Base-by-base conservation (phyloP, 805 yeast genomes). In the Hyphopichia homilentoma region DNA sequence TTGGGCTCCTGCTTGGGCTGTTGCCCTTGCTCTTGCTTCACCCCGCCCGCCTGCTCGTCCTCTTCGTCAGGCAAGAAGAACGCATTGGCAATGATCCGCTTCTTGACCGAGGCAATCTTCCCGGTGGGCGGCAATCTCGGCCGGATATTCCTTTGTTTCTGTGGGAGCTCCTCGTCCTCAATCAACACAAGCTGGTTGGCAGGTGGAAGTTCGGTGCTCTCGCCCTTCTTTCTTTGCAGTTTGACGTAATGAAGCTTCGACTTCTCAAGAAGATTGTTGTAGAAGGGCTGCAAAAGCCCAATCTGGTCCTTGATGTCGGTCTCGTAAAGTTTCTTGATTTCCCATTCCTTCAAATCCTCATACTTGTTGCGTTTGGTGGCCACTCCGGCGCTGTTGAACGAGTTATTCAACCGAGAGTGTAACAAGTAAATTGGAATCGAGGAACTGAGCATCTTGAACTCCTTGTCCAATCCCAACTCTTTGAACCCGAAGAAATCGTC, bases 401-500 rank as follows among this genome's bases (percentile, higher is more conserved):
- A 72, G 37, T 72, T 81, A 28, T 79, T 79, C 29, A 84, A 68
- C 38, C 82, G 70, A 6, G 94, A 79, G 45, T 87, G 96, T 22
- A 93, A 65, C 36, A 93, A 65, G 57, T 90, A 95, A 27, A 94
- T 67, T 2, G 99, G 98, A 17, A 93, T 87, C 0, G 95, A 77
- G 3, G 89, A 74, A 18, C 89, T 82, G 30, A 88, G 60, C 52
- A 90, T 65, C 7, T 90, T 89, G 54, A 87, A 83, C 56, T 93
- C 99, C 48, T 82, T 85, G 49, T 90, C 97, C 33, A 93, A 64
- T 0, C 98, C 98, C 29, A 93, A 67, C 44, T 90, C 97, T 52
- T 76, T 84, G 68, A 93, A 94, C 0, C 99, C 99, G 63, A 94
- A 94, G 71, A 89, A 93, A 61, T 93, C 99, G 48, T 90, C 98